A percentile compares a stretch with the other conserved stretches of the same genome.
phyloP scores from a whole-genome alignment of 1,284 basidiomycete species.

The Marasmius fiardii region DNA sequence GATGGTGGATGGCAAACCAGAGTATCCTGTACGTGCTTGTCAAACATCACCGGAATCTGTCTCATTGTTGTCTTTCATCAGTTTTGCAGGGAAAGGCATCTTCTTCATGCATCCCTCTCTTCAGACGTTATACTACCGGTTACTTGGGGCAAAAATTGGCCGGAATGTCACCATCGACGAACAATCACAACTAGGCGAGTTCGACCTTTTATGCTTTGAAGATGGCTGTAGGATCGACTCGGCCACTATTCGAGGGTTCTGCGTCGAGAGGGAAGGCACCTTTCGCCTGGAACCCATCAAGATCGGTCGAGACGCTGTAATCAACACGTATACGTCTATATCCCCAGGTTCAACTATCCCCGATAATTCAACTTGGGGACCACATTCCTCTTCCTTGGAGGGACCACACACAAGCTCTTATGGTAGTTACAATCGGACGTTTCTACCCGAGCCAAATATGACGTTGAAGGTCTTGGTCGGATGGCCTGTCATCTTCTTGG shows the following conservation, averaged over 20 bases:
- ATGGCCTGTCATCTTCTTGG: constrained; percentile 33
- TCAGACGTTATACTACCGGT: constrained; percentile 37
- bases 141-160: constrained; percentile 42
- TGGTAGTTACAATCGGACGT: constrained; percentile 37
- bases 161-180: constrained; percentile 35
- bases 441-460: constrained; percentile 28
- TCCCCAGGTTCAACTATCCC: constrained; percentile 36
- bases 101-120: constrained; percentile 37
- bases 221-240: constrained; percentile 41
- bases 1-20: constrained; percentile 48
- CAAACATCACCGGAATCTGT: not conserved
- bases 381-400: constrained; percentile 42
- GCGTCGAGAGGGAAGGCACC: constrained; percentile 40
- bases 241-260: constrained; percentile 39
- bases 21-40: constrained; percentile 26
- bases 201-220: constrained; percentile 37
- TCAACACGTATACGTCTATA: constrained; percentile 42
- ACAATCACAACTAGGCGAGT: constrained; percentile 35
- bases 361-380: constrained; percentile 37
- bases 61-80: constrained; percentile 10
- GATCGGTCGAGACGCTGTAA: constrained; percentile 33
- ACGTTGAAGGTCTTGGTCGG: constrained; percentile 33
- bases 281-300: constrained; percentile 37
- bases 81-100: constrained; percentile 37
- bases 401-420: constrained; percentile 30